Evolutionary conservation across 805 yeast genomes (phyloP).

Genomic region (Cyberlindnera euphorbiiphila): DNA sequence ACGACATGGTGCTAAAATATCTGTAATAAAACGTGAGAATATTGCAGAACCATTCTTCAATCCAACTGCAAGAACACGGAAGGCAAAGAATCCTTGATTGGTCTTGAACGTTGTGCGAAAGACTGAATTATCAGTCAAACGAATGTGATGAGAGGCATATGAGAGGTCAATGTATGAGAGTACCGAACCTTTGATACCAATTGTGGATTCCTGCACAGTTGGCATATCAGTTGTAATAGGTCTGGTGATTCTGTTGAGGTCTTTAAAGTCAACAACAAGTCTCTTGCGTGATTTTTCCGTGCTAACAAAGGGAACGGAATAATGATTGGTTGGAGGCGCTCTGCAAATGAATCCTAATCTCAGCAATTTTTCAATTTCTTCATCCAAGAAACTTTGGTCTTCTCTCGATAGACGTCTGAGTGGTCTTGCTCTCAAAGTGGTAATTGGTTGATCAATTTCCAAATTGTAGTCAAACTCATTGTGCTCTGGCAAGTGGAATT

Average conservation of each 20-base stretch:
- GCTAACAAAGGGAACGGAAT: background rate
- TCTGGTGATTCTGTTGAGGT: background rate
- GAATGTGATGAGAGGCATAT: background rate
- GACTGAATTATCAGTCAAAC: background rate
- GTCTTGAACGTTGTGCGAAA: background rate
- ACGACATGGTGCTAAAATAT: background rate
- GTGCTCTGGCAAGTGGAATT: too few relatives aligned
- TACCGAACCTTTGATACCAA: background rate
- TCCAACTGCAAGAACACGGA: background rate
- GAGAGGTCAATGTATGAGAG: background rate
- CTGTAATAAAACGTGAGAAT: background rate
- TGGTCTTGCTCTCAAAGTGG: background rate
- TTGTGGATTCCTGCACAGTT: background rate
- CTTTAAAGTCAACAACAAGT: background rate
- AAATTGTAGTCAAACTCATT: background rate
- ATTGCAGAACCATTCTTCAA: background rate
- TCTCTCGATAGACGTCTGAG: background rate
- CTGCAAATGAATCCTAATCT: background rate
- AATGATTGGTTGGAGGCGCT: background rate
- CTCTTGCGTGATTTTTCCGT: background rate
- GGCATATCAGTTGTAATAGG: background rate
- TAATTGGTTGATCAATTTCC: background rate
- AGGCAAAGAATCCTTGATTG: background rate
- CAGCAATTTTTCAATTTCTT: background rate
- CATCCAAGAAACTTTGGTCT: background rate